These are phyloP conservation scores for Cyclotella sp. DNA, from an alignment of 108 stramenopile genomes.

Conservation along the genomic window DNA sequence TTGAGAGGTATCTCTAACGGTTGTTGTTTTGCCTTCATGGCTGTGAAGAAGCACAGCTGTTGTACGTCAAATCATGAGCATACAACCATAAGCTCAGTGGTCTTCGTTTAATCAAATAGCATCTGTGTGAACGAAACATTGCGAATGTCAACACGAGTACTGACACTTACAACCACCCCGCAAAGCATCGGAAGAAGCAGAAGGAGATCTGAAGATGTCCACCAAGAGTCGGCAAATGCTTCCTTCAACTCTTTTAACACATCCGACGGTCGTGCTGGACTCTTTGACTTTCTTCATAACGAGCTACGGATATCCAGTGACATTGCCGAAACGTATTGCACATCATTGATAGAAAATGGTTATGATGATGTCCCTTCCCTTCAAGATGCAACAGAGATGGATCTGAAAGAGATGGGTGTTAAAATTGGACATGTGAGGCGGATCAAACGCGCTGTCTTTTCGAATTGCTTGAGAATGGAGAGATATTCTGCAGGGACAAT, in stretches of 20 bases:
- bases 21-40: too few species aligned
- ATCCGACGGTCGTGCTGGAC: constrained; percentile 21
- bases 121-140: not conserved
- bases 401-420: constrained; percentile 50
- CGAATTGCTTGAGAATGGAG: constrained; percentile 43
- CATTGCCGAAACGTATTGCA: constrained; percentile 38
- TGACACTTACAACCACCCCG: constrained; percentile 6
- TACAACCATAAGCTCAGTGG: too few species aligned
- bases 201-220: constrained; percentile 14
- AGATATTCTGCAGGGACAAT: constrained; percentile 17
- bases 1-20: not conserved
- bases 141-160: constrained; percentile 17
- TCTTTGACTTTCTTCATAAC: constrained; percentile 46
- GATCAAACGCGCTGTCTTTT: constrained; percentile 49
- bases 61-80: too few species aligned
- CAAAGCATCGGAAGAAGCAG: not conserved
- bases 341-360: constrained; percentile 44
- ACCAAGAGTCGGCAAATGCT: not conserved
- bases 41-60: too few species aligned
- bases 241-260: constrained; percentile 22
- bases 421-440: constrained; percentile 58
- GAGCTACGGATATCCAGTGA: constrained; percentile 49
- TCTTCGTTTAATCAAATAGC: too few species aligned
- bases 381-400: constrained; percentile 54
- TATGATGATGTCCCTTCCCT: constrained; percentile 56